Evolutionary conservation across 1,284 basidiomycete genomes (phyloP).

Genomic region (Lignosus rhinocerotis): DNA sequence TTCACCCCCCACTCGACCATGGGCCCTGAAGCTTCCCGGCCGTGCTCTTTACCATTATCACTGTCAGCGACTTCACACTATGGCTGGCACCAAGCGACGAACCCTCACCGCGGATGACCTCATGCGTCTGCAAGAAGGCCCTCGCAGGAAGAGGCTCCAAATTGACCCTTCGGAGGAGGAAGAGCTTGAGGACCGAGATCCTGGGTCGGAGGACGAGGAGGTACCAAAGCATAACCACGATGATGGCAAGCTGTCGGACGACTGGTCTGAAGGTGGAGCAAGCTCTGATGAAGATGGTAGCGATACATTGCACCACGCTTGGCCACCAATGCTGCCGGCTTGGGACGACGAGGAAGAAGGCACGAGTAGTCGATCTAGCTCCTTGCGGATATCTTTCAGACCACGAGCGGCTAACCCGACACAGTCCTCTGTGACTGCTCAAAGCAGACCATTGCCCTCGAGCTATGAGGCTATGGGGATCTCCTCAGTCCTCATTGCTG

Average conservation of each 20-base stretch:
- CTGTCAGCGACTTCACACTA: constrained; percentile 2
- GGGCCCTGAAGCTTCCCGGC: background rate
- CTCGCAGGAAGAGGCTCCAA: constrained; percentile 29
- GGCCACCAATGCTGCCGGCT: background rate
- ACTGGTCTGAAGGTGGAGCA: constrained; percentile 7
- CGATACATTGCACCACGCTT: background rate
- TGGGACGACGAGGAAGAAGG: constrained; percentile 13
- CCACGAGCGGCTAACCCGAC: constrained; percentile 17
- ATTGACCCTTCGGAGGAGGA: constrained; percentile 19
- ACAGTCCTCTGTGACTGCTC: constrained; percentile 4
- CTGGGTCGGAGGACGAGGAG: constrained; percentile 6
- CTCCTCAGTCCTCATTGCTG: constrained; percentile 66
- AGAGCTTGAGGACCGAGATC: constrained; percentile 15
- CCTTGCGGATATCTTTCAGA: constrained; percentile 27
- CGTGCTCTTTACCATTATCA: background rate
- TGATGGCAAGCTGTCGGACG: constrained; percentile 12
- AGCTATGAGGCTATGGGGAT: constrained; percentile 78
- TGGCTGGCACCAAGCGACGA: constrained; percentile 32
- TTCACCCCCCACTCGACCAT: background rate
- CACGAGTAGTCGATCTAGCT: constrained; percentile 18
- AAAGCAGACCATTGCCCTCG: constrained; percentile 21
- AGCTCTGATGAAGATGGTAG: background rate
- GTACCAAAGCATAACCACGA: constrained; percentile 1
- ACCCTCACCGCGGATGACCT: constrained; percentile 38
- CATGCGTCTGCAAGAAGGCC: constrained; percentile 38